Conservation (phyloP, 2,329 filamentous ascomycete species). For the Fusarium camptoceras region DNA sequence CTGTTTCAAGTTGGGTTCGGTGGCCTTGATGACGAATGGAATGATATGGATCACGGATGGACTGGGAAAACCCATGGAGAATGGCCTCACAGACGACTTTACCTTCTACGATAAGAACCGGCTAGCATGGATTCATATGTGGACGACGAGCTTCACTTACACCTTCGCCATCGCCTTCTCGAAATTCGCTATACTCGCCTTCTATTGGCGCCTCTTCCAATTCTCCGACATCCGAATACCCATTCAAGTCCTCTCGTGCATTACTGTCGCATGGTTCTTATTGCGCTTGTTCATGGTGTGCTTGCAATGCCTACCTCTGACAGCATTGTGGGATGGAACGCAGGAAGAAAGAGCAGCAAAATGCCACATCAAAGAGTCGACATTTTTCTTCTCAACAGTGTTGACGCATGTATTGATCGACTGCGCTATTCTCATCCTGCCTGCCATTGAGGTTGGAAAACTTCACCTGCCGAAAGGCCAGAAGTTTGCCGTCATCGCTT, state of each 20-base stretch:
- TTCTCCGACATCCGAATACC: conserved; percentile 45
- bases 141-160: conserved; percentile 46
- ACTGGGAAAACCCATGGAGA: conserved; percentile 34
- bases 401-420: conserved; percentile 50
- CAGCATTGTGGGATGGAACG: conserved; percentile 49
- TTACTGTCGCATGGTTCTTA: conserved; percentile 45
- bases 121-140: conserved; percentile 42
- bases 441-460: conserved; percentile 49
- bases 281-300: conserved; percentile 49
- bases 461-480: conserved; percentile 46
- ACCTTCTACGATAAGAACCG: conserved; percentile 28
- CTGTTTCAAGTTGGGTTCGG: conserved; percentile 25
- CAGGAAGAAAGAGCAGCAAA: conserved; percentile 37
- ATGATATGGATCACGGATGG: conserved; percentile 36
- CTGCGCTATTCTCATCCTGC: conserved; percentile 48
- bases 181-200: conserved; percentile 47
- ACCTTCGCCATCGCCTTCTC: conserved; percentile 46
- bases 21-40: conserved; percentile 34
- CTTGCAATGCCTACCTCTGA: conserved; percentile 51
- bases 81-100: conserved; percentile 25
- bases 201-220: conserved; percentile 50
- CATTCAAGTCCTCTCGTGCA: conserved; percentile 44
- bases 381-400: conserved; percentile 50
- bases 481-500: conserved; percentile 46
- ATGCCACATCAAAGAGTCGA: conserved; percentile 49